Base-by-base conservation (phyloP, 148 eudicot species). In the Rhododendron ferrugineum region DNA sequence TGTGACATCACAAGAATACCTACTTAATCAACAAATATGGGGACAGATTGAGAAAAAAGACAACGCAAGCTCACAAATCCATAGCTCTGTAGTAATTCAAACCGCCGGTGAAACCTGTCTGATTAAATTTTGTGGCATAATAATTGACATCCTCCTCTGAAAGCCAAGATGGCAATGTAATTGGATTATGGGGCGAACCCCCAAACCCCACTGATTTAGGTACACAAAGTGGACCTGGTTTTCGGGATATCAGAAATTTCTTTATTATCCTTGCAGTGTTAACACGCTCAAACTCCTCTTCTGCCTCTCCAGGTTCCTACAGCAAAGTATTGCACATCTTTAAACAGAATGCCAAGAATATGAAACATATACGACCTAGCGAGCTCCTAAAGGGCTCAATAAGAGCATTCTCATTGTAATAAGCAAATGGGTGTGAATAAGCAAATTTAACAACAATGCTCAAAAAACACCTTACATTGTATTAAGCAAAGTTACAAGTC, bases 71-170 rank as follows among this genome's bases (percentile, higher is more conserved):
- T 54, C 87, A 94, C 95, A 93, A 42, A 76, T 93, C 90, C 81
- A 94, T 22, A 76, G 91, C 94, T 72, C 96, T 93, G 52, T 94
- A 94, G 74, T 93, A 94, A 86, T 93, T 94, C 28, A 94, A 81
- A 49, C 95, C 94, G 30, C 96, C 94, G 0, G 94, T 93, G 85
- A 93, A 92, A 78, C 95, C 94, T 13, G 74, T 88, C 36, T 84
- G 88, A 20, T 83, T 36, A 84, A 89, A 94, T 74, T 91, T 92
- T 84, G 79, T 86, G 34, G 82, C 88, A 76, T 89, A 93, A 74
- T 90, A 93, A 77, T 88, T 82, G 26, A 87, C 85, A 44, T 93
- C 93, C 23, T 92, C 93, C 54, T 89, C 87, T 0, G 98, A 73
- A 84, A 94, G 86, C 95, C 95, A 94, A 49, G 88, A 83, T 1